Conservation (phyloP, 2,329 filamentous ascomycete genomes). For the Drechslera avenae region DNA sequence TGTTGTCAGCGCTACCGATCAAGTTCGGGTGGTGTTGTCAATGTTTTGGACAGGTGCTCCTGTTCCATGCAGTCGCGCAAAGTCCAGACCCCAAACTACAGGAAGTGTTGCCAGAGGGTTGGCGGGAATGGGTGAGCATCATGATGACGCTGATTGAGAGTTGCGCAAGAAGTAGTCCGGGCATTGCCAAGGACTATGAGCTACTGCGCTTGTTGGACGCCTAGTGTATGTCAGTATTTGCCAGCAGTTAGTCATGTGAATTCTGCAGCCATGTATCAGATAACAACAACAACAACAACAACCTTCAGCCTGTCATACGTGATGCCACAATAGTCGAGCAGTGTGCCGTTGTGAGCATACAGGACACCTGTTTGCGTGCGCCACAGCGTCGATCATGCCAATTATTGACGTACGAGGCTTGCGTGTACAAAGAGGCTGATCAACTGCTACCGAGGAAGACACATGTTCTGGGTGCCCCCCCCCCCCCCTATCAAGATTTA, state of each 20-base stretch:
- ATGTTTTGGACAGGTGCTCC: constrained; percentile 45
- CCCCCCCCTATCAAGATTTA: no score
- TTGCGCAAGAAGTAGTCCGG: constrained; percentile 42
- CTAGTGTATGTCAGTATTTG: background rate
- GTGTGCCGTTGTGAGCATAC: background rate
- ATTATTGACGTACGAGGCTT: constrained; percentile 11
- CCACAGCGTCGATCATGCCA: constrained; percentile 3
- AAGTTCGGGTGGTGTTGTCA: constrained; percentile 49
- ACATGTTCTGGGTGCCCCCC: no score
- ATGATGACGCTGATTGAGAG: constrained; percentile 45
- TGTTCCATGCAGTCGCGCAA: constrained; percentile 41
- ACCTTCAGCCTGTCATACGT: constrained; percentile 3
- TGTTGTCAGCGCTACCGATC: constrained; percentile 43
- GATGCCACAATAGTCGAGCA: background rate
- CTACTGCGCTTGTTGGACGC: constrained; percentile 39
- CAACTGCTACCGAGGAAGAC: background rate
- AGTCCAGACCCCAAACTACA: constrained; percentile 36
- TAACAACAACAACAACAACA: no score
- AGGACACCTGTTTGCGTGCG: background rate
- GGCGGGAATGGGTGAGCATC: constrained; percentile 44
- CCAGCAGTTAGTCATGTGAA: background rate
- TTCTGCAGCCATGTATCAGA: background rate
- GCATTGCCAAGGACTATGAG: constrained; percentile 44
- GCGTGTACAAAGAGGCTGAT: constrained; percentile 9
- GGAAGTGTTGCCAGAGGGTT: constrained; percentile 41